Evolutionary conservation across 1,139 yeast genomes (phyloP).

Genomic region (Kodamaea derodonti): DNA sequence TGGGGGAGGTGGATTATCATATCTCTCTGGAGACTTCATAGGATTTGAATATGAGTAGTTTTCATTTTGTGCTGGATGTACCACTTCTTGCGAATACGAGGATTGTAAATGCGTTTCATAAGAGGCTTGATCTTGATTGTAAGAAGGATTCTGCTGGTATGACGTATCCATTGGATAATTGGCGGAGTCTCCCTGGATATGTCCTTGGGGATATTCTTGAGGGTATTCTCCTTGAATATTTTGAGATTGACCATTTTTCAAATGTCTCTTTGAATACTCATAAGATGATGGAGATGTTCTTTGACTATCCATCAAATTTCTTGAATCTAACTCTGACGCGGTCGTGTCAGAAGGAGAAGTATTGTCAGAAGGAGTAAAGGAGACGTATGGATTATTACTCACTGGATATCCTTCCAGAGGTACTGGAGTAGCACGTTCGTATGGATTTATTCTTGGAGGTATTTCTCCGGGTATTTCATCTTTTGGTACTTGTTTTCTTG

Average conservation of each 20-base stretch:
- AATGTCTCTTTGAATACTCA: slow-evolving; percentile 4
- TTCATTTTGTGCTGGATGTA: not conserved
- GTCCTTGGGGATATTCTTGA: not conserved
- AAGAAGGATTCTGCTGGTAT: not conserved
- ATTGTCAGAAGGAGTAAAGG: slow-evolving; percentile 2
- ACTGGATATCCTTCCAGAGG: too few species aligned
- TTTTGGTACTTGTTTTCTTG: too few species aligned
- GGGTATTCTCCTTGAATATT: too few species aligned
- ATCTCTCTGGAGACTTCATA: not conserved
- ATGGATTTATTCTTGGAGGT: not conserved
- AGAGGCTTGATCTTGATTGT: not conserved
- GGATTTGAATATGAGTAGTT: not conserved
- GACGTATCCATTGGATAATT: too few species aligned
- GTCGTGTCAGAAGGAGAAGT: slow-evolving; percentile 7
- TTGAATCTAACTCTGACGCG: slow-evolving; percentile 3
- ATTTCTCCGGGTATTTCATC: not conserved
- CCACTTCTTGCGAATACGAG: too few species aligned
- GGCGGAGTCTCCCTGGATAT: too few species aligned
- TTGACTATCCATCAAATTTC: slow-evolving; percentile 6
- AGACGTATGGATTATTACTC: not conserved
- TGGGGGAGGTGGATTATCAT: slow-evolving; percentile 3
- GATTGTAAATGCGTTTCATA: not conserved
- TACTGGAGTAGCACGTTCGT: too few species aligned
- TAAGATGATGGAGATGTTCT: slow-evolving; percentile 8
- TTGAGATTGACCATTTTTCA: not conserved